A percentile compares a stretch with the other conserved stretches of the same genome.
Conservation (phyloP, 208 protist genomes). For the Wallacemonas sp. region DNA sequence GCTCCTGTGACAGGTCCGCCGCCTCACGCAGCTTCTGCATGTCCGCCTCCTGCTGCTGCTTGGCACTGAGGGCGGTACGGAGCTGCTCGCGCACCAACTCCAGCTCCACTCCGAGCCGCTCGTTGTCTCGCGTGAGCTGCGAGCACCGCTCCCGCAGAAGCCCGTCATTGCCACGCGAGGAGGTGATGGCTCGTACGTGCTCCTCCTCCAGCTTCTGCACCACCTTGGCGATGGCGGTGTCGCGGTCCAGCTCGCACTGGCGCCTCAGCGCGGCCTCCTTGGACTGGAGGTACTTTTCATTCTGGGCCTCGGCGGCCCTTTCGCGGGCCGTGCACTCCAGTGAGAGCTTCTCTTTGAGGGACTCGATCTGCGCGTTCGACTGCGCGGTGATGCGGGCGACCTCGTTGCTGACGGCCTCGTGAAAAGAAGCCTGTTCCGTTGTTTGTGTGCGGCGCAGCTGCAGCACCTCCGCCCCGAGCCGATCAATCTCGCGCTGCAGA, state of each 20-base stretch:
- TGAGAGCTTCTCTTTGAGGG: conserved; percentile 70
- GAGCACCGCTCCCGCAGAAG: conserved; percentile 61
- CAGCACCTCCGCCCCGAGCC: conserved; percentile 65
- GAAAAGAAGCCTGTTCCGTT: conserved; percentile 66
- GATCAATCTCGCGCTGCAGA: conserved; percentile 67
- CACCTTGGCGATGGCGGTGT: conserved; percentile 66
- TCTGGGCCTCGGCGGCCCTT: conserved; percentile 43
- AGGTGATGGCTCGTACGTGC: conserved; percentile 53
- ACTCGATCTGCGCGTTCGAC: conserved; percentile 53
- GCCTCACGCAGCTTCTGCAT: conserved; percentile 39
- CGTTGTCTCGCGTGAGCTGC: conserved; percentile 65
- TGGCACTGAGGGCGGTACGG: conserved; percentile 33
- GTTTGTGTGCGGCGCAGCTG: conserved; percentile 46
- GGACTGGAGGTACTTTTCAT: conserved; percentile 43
- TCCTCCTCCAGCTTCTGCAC: conserved; percentile 66
- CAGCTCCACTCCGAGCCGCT: conserved; percentile 70
- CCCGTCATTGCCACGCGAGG: conserved; percentile 54
- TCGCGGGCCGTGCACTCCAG: conserved; percentile 64
- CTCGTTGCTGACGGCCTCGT: conserved; percentile 71
- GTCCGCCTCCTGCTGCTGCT: conserved; percentile 51
- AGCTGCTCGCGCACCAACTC: conserved; percentile 69
- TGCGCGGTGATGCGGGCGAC: conserved; percentile 61
- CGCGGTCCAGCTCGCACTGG: conserved; percentile 70
- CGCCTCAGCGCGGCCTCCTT: conserved; percentile 65
- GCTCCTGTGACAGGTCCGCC: conserved; percentile 44